Evolutionary conservation across 1,139 yeast species (phyloP).

Genomic region (Debaryomycetaceae sp.): DNA sequence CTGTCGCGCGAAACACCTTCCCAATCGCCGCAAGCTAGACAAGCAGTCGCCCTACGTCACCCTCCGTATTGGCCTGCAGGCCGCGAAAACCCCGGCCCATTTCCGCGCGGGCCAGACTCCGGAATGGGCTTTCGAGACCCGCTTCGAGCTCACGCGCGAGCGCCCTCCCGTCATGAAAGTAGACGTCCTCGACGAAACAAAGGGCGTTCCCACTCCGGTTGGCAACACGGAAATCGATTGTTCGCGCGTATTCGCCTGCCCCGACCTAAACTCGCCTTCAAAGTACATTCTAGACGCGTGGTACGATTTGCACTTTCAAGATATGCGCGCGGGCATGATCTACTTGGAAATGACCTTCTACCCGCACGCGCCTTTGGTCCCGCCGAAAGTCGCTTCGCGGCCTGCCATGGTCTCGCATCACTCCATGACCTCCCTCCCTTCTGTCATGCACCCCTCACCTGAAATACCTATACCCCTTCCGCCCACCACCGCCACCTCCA

Average conservation of each 20-base stretch:
- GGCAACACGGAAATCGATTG: slow-evolving; percentile 78
- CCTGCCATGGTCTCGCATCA: too few species aligned
- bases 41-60: slow-evolving; percentile 86
- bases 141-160: slow-evolving; percentile 56
- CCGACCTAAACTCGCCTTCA: slow-evolving; percentile 44
- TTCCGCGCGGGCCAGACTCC: slow-evolving; percentile 90
- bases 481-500: too few species aligned
- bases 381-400: slow-evolving; percentile 32
- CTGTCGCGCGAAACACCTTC: slow-evolving; percentile 59
- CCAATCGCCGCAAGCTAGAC: slow-evolving; percentile 72
- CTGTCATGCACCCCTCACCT: too few species aligned
- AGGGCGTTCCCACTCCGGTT: slow-evolving; percentile 74
- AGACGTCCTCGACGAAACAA: slow-evolving; percentile 79
- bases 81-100: slow-evolving; percentile 62
- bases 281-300: slow-evolving; percentile 70
- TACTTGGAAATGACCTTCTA: slow-evolving; percentile 89
- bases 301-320: slow-evolving; percentile 61
- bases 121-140: slow-evolving; percentile 67
- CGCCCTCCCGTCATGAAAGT: slow-evolving; percentile 54
- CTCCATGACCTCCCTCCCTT: too few species aligned
- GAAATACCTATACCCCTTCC: too few species aligned
- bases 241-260: slow-evolving; percentile 45
- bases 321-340: slow-evolving; percentile 79
- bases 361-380: slow-evolving; percentile 46
- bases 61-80: slow-evolving; percentile 68